Percentiles rank a stretch among this genome's conserved stretches.
Evolutionary conservation across 2,329 filamentous ascomycete genomes (phyloP).

Genomic region (Ploettnerulaceae sp.): DNA sequence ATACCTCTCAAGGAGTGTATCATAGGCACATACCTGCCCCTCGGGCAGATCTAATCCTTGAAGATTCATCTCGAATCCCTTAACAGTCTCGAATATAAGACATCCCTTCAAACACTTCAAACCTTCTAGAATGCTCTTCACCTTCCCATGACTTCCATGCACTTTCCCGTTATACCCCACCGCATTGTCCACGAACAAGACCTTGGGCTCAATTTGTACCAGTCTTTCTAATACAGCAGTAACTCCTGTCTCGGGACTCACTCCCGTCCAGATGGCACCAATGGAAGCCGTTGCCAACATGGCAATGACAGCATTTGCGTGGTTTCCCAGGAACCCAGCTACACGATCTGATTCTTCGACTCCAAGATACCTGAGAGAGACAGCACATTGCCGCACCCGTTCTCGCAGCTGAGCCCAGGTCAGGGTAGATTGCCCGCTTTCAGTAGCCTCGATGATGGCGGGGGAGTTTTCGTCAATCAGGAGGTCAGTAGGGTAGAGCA

Average conservation of each 20-base stretch:
- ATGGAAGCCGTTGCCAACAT: slow-evolving; percentile 80
- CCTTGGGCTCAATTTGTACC: slow-evolving; percentile 76
- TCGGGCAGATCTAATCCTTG: slow-evolving; percentile 22
- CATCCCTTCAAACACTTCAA: slow-evolving; percentile 61
- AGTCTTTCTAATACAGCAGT: slow-evolving; percentile 86
- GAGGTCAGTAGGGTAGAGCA: slow-evolving; percentile 68
- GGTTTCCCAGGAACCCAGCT: slow-evolving; percentile 82
- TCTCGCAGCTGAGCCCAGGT: slow-evolving; percentile 80
- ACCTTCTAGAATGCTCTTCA: slow-evolving; percentile 66
- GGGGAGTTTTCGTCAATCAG: slow-evolving; percentile 52
- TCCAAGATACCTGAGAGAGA: slow-evolving; percentile 62
- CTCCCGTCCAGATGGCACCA: slow-evolving; percentile 88
- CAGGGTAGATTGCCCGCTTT: slow-evolving; percentile 53
- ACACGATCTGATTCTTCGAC: slow-evolving; percentile 53
- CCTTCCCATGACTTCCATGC: slow-evolving; percentile 76
- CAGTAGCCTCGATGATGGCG: slow-evolving; percentile 78
- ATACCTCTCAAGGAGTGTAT: slow-evolving; percentile 39
- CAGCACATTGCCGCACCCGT: slow-evolving; percentile 67
- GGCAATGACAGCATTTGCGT: slow-evolving; percentile 78
- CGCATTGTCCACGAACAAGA: slow-evolving; percentile 83
- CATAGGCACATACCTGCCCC: slow-evolving; percentile 38
- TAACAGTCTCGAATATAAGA: slow-evolving; percentile 68
- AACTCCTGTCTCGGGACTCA: slow-evolving; percentile 88
- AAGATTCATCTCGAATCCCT: slow-evolving; percentile 28
- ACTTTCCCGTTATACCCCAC: slow-evolving; percentile 87